Evolutionary conservation across 768 basidiomycete genomes (phyloP).

Genomic region (Phylloporus arenicola): DNA sequence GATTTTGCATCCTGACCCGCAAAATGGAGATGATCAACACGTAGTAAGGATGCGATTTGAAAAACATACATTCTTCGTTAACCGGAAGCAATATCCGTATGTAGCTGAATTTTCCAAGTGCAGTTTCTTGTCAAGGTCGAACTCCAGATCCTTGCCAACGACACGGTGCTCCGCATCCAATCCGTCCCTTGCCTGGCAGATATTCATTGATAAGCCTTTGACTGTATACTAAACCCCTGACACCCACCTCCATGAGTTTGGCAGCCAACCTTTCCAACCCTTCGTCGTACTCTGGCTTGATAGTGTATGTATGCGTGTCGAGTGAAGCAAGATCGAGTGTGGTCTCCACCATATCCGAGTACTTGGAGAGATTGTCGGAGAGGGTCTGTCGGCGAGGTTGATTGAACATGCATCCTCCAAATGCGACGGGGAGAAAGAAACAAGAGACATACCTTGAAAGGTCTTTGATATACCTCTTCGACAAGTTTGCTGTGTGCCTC

Average conservation of each 20-base stretch:
- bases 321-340: slow-evolving; percentile 89
- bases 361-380: slow-evolving; percentile 61
- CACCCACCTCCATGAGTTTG: slow-evolving; percentile 51
- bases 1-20: slow-evolving; percentile 67
- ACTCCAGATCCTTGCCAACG: slow-evolving; percentile 61
- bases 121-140: slow-evolving; percentile 92
- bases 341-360: slow-evolving; percentile 91
- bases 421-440: background rate
- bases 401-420: background rate
- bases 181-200: slow-evolving; percentile 56
- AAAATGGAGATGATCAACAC: background rate
- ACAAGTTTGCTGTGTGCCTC: slow-evolving; percentile 51
- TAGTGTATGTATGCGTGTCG: slow-evolving; percentile 80
- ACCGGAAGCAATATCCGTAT: slow-evolving; percentile 88
- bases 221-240: background rate
- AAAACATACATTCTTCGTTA: slow-evolving; percentile 79
- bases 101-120: slow-evolving; percentile 88
- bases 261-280: slow-evolving; percentile 63
- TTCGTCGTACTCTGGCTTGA: slow-evolving; percentile 88
- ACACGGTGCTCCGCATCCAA: slow-evolving; percentile 76
- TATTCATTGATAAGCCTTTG: background rate
- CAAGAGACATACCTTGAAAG: slow-evolving; percentile 48
- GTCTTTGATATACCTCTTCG: slow-evolving; percentile 58
- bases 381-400: slow-evolving; percentile 45
- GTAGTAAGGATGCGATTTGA: background rate